phyloP scores from a whole-genome alignment of 768 basidiomycete species.

The Boletus barrowsii region DNA sequence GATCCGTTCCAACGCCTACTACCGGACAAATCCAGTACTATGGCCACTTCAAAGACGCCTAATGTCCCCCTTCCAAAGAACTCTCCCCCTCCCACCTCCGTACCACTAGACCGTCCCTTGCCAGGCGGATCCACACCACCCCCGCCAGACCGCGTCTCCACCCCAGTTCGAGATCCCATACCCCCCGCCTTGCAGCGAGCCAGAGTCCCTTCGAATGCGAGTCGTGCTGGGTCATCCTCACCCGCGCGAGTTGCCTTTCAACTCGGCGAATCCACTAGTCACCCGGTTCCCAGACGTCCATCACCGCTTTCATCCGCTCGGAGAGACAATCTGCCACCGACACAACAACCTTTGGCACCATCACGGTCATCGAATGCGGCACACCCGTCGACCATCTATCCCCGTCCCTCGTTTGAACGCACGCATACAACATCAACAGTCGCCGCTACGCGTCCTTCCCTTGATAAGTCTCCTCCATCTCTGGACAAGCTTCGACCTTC shows the following conservation, averaged over 20 bases:
- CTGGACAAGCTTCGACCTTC: constrained; percentile 17
- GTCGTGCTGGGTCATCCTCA: constrained; percentile 1
- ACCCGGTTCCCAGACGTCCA: constrained; percentile 13
- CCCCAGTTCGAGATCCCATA: constrained; percentile 13
- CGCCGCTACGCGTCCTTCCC: constrained; percentile 13
- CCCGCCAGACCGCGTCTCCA: constrained; percentile 13
- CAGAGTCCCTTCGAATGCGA: constrained; percentile 21
- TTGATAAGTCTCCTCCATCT: constrained; percentile 15
- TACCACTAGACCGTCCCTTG: constrained; percentile 3
- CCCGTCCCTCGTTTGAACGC: constrained; percentile 18
- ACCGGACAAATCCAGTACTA: constrained; percentile 23
- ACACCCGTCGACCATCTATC: constrained; percentile 3
- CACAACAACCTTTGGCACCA: constrained; percentile 3
- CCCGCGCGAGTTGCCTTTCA: constrained; percentile 10
- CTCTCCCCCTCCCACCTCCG: neutral
- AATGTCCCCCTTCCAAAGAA: constrained; percentile 6
- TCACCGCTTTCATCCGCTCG: constrained; percentile 10
- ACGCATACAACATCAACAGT: constrained; percentile 13
- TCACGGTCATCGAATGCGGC: constrained; percentile 13
- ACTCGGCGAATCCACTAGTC: constrained; percentile 8
- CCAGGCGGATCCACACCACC: constrained; percentile 3
- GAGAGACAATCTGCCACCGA: constrained; percentile 10
- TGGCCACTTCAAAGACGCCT: constrained; percentile 1
- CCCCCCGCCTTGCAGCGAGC: constrained; percentile 16
- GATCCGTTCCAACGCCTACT: constrained; percentile 28